phyloP scores from a whole-genome alignment of 2,329 filamentous ascomycete species.

The Colletotrichum karsti region DNA sequence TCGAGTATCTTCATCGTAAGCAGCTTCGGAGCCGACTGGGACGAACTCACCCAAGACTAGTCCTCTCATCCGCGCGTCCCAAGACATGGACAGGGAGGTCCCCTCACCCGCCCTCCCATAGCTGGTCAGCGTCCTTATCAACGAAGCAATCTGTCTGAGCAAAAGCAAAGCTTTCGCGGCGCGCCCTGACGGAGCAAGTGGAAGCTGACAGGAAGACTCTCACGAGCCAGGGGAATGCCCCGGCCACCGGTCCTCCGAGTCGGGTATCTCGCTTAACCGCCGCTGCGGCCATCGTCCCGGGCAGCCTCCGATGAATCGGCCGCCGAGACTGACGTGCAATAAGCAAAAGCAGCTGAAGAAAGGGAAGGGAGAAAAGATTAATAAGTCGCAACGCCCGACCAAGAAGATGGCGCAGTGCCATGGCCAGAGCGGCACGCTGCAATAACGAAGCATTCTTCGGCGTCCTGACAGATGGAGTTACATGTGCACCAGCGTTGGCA shows the following conservation, averaged over 20 bases:
- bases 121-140: neutral
- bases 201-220: neutral
- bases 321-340: neutral
- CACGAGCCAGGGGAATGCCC: neutral
- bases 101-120: neutral
- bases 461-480: neutral
- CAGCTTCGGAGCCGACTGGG: too few species aligned
- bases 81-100: constrained; percentile 24
- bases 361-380: neutral
- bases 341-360: neutral
- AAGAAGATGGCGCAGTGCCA: neutral
- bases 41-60: neutral
- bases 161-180: constrained; percentile 5
- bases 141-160: neutral
- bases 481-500: neutral
- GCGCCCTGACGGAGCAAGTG: neutral
- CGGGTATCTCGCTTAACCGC: neutral
- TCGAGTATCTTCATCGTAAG: too few species aligned
- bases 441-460: neutral
- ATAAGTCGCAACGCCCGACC: neutral
- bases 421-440: neutral
- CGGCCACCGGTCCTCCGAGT: neutral
- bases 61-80: neutral
- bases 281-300: neutral
- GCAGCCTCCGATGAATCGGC: neutral